Percentiles rank a stretch among this genome's conserved stretches.
These are phyloP conservation scores for Leucosporidium creatinivorum DNA, from an alignment of 768 basidiomycete genomes.

Conservation along the genomic window DNA sequence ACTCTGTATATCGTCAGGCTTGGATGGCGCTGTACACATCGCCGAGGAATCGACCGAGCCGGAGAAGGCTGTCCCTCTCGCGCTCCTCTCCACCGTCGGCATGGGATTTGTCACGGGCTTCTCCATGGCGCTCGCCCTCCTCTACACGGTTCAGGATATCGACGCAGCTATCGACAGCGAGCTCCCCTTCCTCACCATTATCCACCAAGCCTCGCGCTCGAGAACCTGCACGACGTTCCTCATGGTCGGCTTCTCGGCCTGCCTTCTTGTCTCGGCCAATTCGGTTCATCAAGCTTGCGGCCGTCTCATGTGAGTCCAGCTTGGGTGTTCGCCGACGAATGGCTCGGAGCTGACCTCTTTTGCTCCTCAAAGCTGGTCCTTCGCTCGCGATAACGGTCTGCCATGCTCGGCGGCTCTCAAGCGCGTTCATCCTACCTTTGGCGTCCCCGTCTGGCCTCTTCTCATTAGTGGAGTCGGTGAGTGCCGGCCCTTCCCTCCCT, in stretches of 20 bases:
- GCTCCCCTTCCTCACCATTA: slow-evolving; percentile 2
- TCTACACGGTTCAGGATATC: slow-evolving; percentile 2
- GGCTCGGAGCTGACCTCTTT: too few species aligned
- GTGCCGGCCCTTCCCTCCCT: too few species aligned
- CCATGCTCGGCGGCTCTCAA: not conserved
- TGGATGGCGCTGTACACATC: too few species aligned
- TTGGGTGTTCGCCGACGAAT: not conserved
- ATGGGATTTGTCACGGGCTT: slow-evolving; percentile 2
- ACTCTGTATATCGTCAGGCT: too few species aligned
- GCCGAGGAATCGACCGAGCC: too few species aligned
- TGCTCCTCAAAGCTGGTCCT: not conserved
- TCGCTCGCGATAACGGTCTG: slow-evolving; percentile 3
- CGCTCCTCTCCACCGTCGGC: not conserved
- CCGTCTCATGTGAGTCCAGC: not conserved
- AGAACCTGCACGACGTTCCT: not conserved
- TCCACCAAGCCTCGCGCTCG: not conserved
- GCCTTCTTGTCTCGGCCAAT: not conserved
- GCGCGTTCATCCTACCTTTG: not conserved
- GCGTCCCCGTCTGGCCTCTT: not conserved
- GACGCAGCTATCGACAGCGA: not conserved
- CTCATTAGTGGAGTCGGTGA: not conserved
- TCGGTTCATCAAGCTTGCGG: not conserved
- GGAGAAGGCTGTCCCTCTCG: too few species aligned
- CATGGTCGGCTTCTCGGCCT: not conserved
- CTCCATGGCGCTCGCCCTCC: not conserved